phyloP scores from a whole-genome alignment of 257 asterid species.

The Capsicum baccatum region DNA sequence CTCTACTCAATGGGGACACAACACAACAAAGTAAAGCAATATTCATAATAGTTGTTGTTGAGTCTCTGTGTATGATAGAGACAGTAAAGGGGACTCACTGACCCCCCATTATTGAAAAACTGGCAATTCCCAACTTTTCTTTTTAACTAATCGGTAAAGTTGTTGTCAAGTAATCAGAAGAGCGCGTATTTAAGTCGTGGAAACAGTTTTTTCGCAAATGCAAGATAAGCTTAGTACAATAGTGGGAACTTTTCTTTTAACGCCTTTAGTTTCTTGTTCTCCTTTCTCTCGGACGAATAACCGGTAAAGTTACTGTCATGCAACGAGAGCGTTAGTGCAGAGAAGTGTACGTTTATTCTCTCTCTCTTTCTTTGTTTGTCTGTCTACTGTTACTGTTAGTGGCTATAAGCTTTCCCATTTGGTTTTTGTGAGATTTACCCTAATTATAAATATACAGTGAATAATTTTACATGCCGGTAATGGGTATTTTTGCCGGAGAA shows the following conservation, averaged over 20 bases:
- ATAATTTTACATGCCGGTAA: slow-evolving; percentile 40
- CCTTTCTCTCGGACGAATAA: no score
- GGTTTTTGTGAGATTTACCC: background rate
- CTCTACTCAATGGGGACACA: no score
- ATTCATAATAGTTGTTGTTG: background rate
- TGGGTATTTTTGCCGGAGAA: slow-evolving; percentile 60
- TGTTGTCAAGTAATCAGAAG: no score
- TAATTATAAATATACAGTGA: no score
- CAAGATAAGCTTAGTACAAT: no score
- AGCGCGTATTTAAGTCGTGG: no score
- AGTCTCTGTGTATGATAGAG: background rate
- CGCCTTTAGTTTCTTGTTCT: no score
- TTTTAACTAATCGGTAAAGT: no score
- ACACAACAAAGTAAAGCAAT: background rate
- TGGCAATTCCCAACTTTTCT: background rate
- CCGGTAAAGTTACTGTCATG: no score
- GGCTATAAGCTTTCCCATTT: slow-evolving; percentile 7
- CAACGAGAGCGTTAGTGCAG: no score
- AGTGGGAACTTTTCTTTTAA: no score
- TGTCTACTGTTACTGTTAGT: background rate
- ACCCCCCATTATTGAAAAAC: slow-evolving; percentile 14
- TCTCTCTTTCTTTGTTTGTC: background rate
- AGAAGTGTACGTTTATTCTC: background rate
- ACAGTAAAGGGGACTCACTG: background rate
- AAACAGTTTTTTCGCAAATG: no score